Evolutionary conservation across 208 protist genomes (phyloP).

Genomic region (Leishmania arabica): DNA sequence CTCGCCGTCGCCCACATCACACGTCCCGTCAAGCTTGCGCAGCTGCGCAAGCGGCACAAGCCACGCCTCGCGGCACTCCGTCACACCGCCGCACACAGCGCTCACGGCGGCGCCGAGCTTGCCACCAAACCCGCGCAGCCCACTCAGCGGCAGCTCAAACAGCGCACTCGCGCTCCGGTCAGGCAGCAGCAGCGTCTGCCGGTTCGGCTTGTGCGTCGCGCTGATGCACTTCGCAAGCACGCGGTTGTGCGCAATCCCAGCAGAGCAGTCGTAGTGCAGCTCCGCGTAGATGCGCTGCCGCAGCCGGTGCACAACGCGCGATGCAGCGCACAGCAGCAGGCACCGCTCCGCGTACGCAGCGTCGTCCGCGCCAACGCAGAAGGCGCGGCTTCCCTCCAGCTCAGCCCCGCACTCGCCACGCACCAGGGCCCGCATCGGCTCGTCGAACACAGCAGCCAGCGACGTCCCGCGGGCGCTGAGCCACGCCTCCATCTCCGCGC

Average conservation of each 20-base stretch:
- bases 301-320: conserved; percentile 19
- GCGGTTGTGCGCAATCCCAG: conserved; percentile 85
- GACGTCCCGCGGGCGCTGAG: conserved; percentile 42
- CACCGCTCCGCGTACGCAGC: conserved; percentile 39
- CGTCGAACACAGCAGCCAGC: conserved; percentile 56
- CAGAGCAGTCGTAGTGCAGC: conserved; percentile 85
- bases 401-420: conserved; percentile 21
- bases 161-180: conserved; percentile 56
- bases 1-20: conserved; percentile 10
- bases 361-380: conserved; percentile 28
- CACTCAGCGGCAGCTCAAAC: conserved; percentile 32
- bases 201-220: conserved; percentile 80
- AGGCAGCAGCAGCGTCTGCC: conserved; percentile 80
- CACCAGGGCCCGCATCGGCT: conserved; percentile 51
- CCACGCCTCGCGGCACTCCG: conserved; percentile 60
- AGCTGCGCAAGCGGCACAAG: conserved; percentile 35
- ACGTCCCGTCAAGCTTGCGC: conserved; percentile 7
- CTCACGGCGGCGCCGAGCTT: conserved; percentile 79
- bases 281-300: conserved; percentile 44
- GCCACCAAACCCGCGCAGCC: conserved; percentile 57
- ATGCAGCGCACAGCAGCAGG: conserved; percentile 69
- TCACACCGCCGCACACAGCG: conserved; percentile 39
- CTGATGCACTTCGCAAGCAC: conserved; percentile 83
- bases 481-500: conserved; percentile 57
- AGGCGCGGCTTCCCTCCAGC: conserved; percentile 35